Conservation (phyloP, 2,329 filamentous ascomycete genomes). For the Aspergillus luchuensis region DNA sequence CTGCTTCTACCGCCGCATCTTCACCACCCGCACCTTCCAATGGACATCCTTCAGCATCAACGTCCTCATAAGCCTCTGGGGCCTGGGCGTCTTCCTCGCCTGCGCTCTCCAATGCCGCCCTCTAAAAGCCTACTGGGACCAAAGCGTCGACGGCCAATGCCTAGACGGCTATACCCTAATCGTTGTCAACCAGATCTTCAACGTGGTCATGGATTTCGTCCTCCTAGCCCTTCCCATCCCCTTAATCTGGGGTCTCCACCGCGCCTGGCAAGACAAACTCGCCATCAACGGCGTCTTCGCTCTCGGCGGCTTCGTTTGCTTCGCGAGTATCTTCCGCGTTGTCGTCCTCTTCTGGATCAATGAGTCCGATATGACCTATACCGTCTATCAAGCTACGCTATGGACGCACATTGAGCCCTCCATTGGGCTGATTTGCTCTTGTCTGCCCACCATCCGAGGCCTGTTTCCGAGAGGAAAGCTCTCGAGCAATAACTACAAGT, state of each 20-base stretch:
- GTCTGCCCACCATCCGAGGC: constrained; percentile 38
- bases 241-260: constrained; percentile 39
- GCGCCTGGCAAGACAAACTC: constrained; percentile 39
- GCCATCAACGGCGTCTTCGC: constrained; percentile 37
- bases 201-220: constrained; percentile 37
- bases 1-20: constrained; percentile 40
- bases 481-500: constrained; percentile 20
- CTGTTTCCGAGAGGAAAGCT: constrained; percentile 34
- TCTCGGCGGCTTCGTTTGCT: constrained; percentile 36
- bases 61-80: constrained; percentile 32
- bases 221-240: constrained; percentile 36
- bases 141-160: constrained; percentile 29
- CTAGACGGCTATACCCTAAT: constrained; percentile 32
- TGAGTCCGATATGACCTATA: constrained; percentile 33
- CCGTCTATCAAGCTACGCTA: constrained; percentile 36
- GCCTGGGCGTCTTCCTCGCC: constrained; percentile 33
- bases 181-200: constrained; percentile 39
- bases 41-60: constrained; percentile 29
- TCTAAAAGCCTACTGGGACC: constrained; percentile 34
- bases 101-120: constrained; percentile 37
- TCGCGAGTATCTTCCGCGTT: constrained; percentile 41
- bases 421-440: constrained; percentile 39
- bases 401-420: constrained; percentile 42
- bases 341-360: constrained; percentile 38
- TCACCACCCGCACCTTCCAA: constrained; percentile 34